phyloP scores from a whole-genome alignment of 345 rosid genomes.

The Turnera subulata region DNA sequence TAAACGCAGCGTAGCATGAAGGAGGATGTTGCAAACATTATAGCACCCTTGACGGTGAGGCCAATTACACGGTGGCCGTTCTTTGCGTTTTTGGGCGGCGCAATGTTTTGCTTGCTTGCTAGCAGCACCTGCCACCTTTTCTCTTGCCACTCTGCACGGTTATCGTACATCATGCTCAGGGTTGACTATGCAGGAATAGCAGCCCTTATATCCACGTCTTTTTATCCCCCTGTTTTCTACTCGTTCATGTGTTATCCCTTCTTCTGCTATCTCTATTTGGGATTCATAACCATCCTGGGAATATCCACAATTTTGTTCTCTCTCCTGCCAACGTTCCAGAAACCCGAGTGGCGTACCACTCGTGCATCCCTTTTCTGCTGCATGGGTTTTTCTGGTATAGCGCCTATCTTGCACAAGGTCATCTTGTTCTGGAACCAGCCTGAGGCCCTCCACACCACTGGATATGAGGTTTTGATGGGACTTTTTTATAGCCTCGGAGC shows the following conservation, averaged over 20 bases:
- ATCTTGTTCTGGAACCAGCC: slow-evolving; percentile 77
- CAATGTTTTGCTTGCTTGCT: slow-evolving; percentile 90
- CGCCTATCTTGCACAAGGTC: slow-evolving; percentile 76
- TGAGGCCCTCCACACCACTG: slow-evolving; percentile 84
- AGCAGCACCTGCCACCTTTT: slow-evolving; percentile 89
- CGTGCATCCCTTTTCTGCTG: slow-evolving; percentile 77
- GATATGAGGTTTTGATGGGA: slow-evolving; percentile 88
- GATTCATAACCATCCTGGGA: slow-evolving; percentile 77
- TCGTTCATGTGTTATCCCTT: slow-evolving; percentile 92
- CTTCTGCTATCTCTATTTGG: slow-evolving; percentile 83
- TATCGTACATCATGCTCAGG: slow-evolving; percentile 86
- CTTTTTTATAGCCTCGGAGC: slow-evolving; percentile 66
- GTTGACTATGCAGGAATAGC: slow-evolving; percentile 89
- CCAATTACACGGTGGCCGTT: slow-evolving; percentile 96
- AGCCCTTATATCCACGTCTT: slow-evolving; percentile 82
- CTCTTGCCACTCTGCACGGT: slow-evolving; percentile 79
- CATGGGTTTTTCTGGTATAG: slow-evolving; percentile 80
- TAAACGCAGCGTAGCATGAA: slow-evolving; percentile 53
- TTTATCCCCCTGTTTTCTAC: slow-evolving; percentile 85
- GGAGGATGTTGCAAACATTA: slow-evolving; percentile 70
- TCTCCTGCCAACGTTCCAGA: slow-evolving; percentile 77
- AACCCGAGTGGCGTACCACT: slow-evolving; percentile 56
- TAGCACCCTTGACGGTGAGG: slow-evolving; percentile 65
- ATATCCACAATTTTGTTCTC: slow-evolving; percentile 59
- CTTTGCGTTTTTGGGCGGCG: slow-evolving; percentile 84